Conservation (phyloP, 257 asterid genomes). For the Plantago ovata region DNA sequence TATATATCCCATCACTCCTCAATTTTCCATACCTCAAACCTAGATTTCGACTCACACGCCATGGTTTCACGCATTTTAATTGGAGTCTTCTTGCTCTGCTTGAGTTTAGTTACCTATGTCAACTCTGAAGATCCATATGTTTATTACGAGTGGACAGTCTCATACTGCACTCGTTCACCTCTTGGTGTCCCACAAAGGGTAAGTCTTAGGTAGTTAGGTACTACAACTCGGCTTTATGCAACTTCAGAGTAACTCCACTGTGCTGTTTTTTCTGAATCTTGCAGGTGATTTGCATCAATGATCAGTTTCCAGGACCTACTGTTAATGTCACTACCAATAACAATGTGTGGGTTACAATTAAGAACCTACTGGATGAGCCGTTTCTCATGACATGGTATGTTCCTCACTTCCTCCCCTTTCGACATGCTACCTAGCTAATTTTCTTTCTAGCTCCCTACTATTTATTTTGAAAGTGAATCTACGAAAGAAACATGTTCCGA, state of each 20-base stretch:
- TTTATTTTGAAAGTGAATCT: too few species aligned
- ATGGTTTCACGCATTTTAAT: constrained; percentile 18
- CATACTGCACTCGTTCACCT: constrained; percentile 64
- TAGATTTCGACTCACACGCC: background rate
- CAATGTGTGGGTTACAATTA: constrained; percentile 49
- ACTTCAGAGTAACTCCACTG: background rate
- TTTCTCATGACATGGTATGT: constrained; percentile 74
- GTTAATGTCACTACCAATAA: constrained; percentile 59
- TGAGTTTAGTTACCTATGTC: constrained; percentile 24
- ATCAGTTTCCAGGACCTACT: constrained; percentile 83
- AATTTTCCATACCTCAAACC: constrained; percentile 4
- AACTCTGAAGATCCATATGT: constrained; percentile 62
- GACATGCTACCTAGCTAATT: too few species aligned
- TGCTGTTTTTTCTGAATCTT: background rate
- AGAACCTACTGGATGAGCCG: constrained; percentile 66
- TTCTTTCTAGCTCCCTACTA: too few species aligned
- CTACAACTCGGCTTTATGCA: background rate
- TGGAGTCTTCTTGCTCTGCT: constrained; percentile 40
- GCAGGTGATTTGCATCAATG: constrained; percentile 80
- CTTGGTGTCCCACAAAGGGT: constrained; percentile 70
- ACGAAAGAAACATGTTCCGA: too few species aligned
- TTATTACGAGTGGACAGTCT: constrained; percentile 44
- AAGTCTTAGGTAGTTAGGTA: background rate
- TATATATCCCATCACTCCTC: constrained; percentile 25
- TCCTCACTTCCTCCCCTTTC: too few species aligned